Evolutionary conservation across 257 asterid genomes (phyloP).

Genomic region (Nyctanthes arbortristis): DNA sequence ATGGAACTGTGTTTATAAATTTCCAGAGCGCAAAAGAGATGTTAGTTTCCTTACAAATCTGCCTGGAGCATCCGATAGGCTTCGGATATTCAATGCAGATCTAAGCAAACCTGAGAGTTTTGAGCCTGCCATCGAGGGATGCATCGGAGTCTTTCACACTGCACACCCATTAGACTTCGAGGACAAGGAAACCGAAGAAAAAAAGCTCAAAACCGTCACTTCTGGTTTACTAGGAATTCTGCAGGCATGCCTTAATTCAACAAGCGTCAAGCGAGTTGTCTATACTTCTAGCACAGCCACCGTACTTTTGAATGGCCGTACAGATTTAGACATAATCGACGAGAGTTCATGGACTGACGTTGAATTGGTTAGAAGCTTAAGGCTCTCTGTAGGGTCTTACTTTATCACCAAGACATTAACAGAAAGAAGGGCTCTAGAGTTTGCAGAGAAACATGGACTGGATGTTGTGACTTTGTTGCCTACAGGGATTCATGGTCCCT

Average conservation of each 20-base stretch:
- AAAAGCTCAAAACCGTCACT: conserved; percentile 28
- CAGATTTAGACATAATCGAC: conserved; percentile 6
- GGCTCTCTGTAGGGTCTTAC: conserved; percentile 35
- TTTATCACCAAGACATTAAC: conserved; percentile 50
- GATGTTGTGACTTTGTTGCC: conserved; percentile 54
- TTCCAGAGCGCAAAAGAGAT: conserved; percentile 37
- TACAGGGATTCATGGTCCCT: no score
- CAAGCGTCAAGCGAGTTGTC: conserved; percentile 43
- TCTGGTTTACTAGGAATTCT: no score
- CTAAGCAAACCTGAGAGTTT: no score
- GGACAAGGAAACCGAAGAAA: conserved; percentile 50
- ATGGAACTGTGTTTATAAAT: no score
- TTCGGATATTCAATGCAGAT: no score
- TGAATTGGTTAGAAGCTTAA: conserved; percentile 31
- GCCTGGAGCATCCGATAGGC: no score
- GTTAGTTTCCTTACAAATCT: conserved; percentile 57
- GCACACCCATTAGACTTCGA: conserved; percentile 68
- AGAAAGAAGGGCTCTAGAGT: conserved; percentile 53
- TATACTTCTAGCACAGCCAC: conserved; percentile 38
- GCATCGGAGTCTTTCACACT: conserved; percentile 67
- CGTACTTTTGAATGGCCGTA: background rate
- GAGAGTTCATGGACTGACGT: conserved; percentile 45
- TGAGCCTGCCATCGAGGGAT: no score
- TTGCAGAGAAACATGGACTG: conserved; percentile 47
- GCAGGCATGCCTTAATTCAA: conserved; percentile 36